Base-by-base conservation (phyloP, 2,329 filamentous ascomycete genomes). In the Fusarium piperis region DNA sequence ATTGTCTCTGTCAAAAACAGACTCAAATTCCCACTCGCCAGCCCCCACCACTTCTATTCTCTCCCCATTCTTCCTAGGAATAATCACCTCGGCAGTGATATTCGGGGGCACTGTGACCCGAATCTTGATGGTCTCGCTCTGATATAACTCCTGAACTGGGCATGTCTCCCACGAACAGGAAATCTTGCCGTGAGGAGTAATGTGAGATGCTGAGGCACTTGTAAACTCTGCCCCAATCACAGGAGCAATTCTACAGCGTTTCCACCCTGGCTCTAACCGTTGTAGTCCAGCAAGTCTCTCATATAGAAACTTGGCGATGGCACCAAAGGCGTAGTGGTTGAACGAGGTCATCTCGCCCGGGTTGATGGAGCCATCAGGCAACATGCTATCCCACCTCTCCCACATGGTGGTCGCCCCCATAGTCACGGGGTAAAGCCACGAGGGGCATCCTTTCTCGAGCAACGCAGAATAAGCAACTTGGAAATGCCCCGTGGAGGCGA, bases 371-470 rank as follows among this genome's bases (percentile, higher is more conserved):
- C 81, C 81, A 55, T 83, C 77, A 0, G 80, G 78, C 10, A 81
- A 62, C 68, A 84, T 78, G 18, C 76, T 78, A 23, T 84, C 80
- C 82, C 82, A 84, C 6, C 83, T 78, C 70, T 84, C 83, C 83
- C 81, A 84, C 1, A 81, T 79, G 0, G 81, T 83, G 1, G 83
- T 84, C 0, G 79, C 81, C 6, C 79, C 80, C 79, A 83, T 82
- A 1, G 70, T 77, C 1, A 84, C 77, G 2, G 79, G 80, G 36
- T 83, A 83, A 3, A 78, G 73, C 83, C 82, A 84, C 0, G 76
- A 80, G 0, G 82, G 82, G 3, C 78, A 79, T 4, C 74, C 64
- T 3, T 76, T 76, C n/a, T 82, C 72, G 4, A 81, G 68, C 0
- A 84, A 65, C 80, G 83, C 83, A 12, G 77, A 74, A 57, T 83